phyloP scores from a whole-genome alignment of 805 yeast species.

The Yarrowia divulgata region DNA sequence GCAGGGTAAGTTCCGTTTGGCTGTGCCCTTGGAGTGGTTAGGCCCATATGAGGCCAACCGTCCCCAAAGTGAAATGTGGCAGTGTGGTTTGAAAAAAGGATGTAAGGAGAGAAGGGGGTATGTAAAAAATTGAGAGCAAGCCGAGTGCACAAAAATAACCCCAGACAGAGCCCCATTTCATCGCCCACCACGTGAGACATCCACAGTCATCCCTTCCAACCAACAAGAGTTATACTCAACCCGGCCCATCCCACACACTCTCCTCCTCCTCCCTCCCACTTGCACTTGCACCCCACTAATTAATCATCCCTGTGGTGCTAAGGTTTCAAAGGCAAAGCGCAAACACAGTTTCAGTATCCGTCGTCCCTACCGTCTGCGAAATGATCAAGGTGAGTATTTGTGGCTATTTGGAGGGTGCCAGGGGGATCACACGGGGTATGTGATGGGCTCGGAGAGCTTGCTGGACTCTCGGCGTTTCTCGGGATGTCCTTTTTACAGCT shows the following conservation, averaged over 20 bases:
- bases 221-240: background rate
- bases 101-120: background rate
- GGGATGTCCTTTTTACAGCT: background rate
- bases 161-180: background rate
- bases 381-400: slow-evolving; percentile 33
- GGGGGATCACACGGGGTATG: background rate
- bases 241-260: too few species aligned
- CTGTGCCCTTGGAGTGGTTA: background rate
- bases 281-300: slow-evolving; percentile 26
- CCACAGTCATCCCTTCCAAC: background rate
- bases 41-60: slow-evolving; percentile 7
- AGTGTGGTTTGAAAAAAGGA: background rate
- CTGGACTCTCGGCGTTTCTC: background rate
- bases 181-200: background rate
- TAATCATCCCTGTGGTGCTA: slow-evolving; percentile 31
- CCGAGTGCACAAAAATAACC: background rate
- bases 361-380: slow-evolving; percentile 25
- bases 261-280: slow-evolving; percentile 5
- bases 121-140: background rate
- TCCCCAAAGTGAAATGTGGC: background rate
- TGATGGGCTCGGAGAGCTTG: too few species aligned
- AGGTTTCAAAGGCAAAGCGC: slow-evolving; percentile 37
- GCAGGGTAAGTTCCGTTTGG: background rate
- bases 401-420: background rate
- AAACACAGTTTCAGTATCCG: slow-evolving; percentile 25